Evolutionary conservation across 108 stramenopile species (phyloP).

Genomic region (Epipyxis sp.): DNA sequence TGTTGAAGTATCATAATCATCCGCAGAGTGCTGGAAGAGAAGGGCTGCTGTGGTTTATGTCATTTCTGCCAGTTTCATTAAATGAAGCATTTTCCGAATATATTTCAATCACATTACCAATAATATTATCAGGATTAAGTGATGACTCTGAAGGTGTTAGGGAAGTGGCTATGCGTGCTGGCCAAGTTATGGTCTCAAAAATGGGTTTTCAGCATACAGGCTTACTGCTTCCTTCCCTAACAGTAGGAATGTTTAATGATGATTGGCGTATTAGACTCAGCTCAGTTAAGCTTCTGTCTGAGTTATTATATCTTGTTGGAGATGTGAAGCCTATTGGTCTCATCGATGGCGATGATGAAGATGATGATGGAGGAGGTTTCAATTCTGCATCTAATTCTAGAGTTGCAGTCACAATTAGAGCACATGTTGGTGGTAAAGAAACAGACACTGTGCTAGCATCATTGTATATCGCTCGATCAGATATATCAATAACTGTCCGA

Average conservation of each 20-base stretch:
- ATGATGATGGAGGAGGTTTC: slow-evolving; percentile 62
- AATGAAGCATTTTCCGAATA: slow-evolving; percentile 75
- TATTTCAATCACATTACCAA: slow-evolving; percentile 79
- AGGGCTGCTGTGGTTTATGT: slow-evolving; percentile 97
- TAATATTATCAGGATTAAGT: slow-evolving; percentile 85
- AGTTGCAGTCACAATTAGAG: slow-evolving; percentile 28
- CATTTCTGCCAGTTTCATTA: slow-evolving; percentile 89
- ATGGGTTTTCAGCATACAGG: slow-evolving; percentile 21
- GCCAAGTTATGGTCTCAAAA: slow-evolving; percentile 78
- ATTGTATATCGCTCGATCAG: slow-evolving; percentile 86
- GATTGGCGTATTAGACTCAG: slow-evolving; percentile 90
- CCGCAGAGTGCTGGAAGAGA: slow-evolving; percentile 83
- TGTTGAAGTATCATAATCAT: slow-evolving; percentile 77
- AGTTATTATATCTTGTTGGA: slow-evolving; percentile 80
- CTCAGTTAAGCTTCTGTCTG: slow-evolving; percentile 86
- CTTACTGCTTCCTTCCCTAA: slow-evolving; percentile 35
- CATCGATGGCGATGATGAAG: slow-evolving; percentile 63
- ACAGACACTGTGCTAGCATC: slow-evolving; percentile 67
- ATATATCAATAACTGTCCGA: slow-evolving; percentile 79
- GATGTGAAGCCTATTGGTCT: slow-evolving; percentile 42
- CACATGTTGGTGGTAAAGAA: background rate
- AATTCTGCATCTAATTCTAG: slow-evolving; percentile 39
- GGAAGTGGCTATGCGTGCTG: slow-evolving; percentile 6
- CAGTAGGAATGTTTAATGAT: slow-evolving; percentile 49
- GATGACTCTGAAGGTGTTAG: slow-evolving; percentile 58